Percentiles rank a stretch among this genome's conserved stretches.
Evolutionary conservation across 257 asterid genomes (phyloP).

Genomic region (Verbascum thapsus): DNA sequence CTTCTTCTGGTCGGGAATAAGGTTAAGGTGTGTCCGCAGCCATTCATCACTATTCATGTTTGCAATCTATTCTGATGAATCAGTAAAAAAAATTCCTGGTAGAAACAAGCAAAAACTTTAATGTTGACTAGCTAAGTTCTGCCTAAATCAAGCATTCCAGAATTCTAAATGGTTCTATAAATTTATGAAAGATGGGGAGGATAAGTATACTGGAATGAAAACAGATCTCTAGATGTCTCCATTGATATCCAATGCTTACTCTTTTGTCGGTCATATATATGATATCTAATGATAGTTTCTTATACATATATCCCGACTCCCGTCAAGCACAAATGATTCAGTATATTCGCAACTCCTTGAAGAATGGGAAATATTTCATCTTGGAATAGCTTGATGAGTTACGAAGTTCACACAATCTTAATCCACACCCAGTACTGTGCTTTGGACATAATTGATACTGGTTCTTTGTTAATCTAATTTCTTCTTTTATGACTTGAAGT

Average conservation of each 20-base stretch:
- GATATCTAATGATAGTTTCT: constrained; percentile 3
- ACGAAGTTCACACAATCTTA: constrained; percentile 16
- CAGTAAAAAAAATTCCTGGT: constrained; percentile 28
- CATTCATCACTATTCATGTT: constrained; percentile 26
- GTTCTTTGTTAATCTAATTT: constrained; percentile 19
- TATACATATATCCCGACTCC: too few species aligned
- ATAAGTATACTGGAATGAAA: constrained; percentile 7
- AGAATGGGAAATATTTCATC: constrained; percentile 14
- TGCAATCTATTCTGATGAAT: constrained; percentile 26
- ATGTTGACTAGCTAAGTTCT: constrained; percentile 11
- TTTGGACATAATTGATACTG: constrained; percentile 9
- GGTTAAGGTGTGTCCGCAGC: constrained; percentile 71
- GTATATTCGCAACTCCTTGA: constrained; percentile 14
- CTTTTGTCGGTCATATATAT: neutral
- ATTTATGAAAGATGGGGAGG: constrained; percentile 15
- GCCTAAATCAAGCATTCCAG: constrained; percentile 18
- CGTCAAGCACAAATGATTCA: constrained; percentile 1
- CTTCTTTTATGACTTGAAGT: neutral
- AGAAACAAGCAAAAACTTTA: neutral
- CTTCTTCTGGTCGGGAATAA: constrained; percentile 94
- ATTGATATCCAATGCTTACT: neutral
- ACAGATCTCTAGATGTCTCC: neutral
- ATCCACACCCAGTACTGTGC: constrained; percentile 9
- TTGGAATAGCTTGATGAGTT: neutral
- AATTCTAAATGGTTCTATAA: constrained; percentile 16